Conservation (phyloP, 805 yeast genomes). For the Clavispora fructus region DNA sequence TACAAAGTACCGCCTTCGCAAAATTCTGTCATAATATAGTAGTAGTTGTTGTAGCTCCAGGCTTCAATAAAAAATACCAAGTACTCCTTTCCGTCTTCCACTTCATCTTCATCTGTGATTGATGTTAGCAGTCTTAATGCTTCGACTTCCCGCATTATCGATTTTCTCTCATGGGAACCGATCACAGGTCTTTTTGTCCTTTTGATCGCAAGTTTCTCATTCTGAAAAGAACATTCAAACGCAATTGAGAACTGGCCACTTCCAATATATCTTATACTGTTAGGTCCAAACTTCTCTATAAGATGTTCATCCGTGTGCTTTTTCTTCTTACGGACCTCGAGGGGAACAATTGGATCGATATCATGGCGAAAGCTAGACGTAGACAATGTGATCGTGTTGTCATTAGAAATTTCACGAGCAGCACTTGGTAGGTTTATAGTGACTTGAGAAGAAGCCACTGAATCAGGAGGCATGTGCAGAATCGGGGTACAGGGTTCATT, state of each 20-base stretch:
- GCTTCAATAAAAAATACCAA: conserved; percentile 75
- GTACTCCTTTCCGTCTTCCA: conserved; percentile 67
- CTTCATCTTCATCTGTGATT: conserved; percentile 35
- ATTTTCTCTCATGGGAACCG: conserved; percentile 48
- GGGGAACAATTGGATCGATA: background rate
- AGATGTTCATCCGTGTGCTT: conserved; percentile 39
- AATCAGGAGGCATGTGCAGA: conserved; percentile 15
- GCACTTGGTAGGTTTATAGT: conserved; percentile 13
- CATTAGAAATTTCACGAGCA: conserved; percentile 5
- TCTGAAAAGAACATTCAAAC: conserved; percentile 68
- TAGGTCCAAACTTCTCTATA: conserved; percentile 43
- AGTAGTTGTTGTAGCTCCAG: conserved; percentile 74
- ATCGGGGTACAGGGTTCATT: conserved; percentile 16
- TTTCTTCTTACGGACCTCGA: conserved; percentile 1
- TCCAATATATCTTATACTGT: conserved; percentile 66
- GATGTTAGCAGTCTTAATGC: conserved; percentile 45
- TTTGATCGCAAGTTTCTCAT: conserved; percentile 78
- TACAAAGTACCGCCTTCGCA: conserved; percentile 93
- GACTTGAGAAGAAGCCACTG: conserved; percentile 18
- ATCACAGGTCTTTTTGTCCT: conserved; percentile 64
- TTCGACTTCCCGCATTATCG: conserved; percentile 72
- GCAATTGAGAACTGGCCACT: conserved; percentile 89
- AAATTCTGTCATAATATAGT: conserved; percentile 89
- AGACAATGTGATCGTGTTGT: conserved; percentile 8
- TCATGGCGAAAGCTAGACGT: conserved; percentile 1